Evolutionary conservation across 2,329 filamentous ascomycete genomes (phyloP).

Genomic region (Verticillium isaacii): DNA sequence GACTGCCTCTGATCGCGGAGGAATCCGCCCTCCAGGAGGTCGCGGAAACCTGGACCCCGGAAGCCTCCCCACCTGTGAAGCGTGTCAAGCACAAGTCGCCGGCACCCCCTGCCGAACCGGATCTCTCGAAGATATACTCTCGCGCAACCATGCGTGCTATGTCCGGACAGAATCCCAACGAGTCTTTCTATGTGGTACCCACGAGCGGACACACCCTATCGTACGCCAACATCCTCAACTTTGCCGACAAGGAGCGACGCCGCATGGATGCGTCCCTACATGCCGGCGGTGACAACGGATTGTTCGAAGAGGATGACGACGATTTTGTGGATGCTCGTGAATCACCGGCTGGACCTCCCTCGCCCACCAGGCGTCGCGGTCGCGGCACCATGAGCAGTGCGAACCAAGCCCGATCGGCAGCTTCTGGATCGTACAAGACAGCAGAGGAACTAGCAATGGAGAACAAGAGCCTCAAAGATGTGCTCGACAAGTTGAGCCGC

Average conservation of each 20-base stretch:
- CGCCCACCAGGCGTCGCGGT: constrained; percentile 25
- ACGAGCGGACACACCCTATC: constrained; percentile 87
- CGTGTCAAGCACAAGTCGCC: constrained; percentile 29
- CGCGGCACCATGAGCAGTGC: constrained; percentile 27
- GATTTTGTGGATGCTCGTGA: constrained; percentile 88
- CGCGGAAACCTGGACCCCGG: neutral
- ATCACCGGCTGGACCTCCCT: constrained; percentile 43
- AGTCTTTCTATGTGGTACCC: constrained; percentile 93
- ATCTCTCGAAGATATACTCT: constrained; percentile 80
- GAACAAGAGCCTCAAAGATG: constrained; percentile 78
- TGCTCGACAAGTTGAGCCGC: constrained; percentile 80
- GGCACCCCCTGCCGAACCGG: constrained; percentile 51
- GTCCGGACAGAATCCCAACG: constrained; percentile 56
- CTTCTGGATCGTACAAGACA: constrained; percentile 47
- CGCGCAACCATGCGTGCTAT: constrained; percentile 78
- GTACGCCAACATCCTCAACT: constrained; percentile 82
- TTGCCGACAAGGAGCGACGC: constrained; percentile 62
- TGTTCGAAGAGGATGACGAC: constrained; percentile 64
- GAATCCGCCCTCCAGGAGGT: constrained; percentile 24
- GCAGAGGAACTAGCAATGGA: constrained; percentile 86
- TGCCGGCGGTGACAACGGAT: constrained; percentile 27
- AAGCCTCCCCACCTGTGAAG: constrained; percentile 14
- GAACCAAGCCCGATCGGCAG: constrained; percentile 33
- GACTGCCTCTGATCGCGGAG: constrained; percentile 68
- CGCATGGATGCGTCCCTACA: constrained; percentile 49